A percentile compares a stretch with the other conserved stretches of the same genome.
These are phyloP conservation scores for Rhizophlyctis rosea DNA, from an alignment of 192 early-diverging fungal genomes.

Conservation along the genomic window DNA sequence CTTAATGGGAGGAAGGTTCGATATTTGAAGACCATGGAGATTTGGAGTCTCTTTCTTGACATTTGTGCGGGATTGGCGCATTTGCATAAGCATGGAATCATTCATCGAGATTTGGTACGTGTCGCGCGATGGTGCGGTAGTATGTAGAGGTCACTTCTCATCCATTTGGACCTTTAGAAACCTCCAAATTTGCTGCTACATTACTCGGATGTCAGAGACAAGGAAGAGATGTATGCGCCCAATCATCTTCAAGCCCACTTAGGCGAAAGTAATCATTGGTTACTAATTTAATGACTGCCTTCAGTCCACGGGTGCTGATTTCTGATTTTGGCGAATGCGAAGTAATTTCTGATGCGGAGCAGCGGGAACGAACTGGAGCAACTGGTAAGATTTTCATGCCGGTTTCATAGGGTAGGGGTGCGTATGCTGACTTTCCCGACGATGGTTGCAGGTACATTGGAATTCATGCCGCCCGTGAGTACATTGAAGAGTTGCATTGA, in stretches of 20 bases:
- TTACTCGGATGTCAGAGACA: constrained; percentile 51
- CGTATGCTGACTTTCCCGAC: no score
- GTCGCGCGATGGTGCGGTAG: neutral
- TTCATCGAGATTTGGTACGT: constrained; percentile 79
- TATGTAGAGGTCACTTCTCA: constrained; percentile 6
- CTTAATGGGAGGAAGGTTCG: constrained; percentile 34
- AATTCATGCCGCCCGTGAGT: constrained; percentile 95
- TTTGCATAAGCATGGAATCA: constrained; percentile 82
- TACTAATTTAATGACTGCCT: no score
- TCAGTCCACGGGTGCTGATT: constrained; percentile 77
- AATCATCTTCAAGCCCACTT: no score
- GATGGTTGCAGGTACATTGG: constrained; percentile 47
- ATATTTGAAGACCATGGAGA: constrained; percentile 54
- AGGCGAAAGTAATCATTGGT: no score
- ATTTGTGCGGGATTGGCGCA: constrained; percentile 88
- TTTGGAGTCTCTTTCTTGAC: constrained; percentile 86
- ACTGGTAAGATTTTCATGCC: constrained; percentile 71
- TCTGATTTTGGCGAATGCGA: constrained; percentile 99
- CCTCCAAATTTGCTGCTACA: constrained; percentile 88
- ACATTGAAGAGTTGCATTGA: no score
- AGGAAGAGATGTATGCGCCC: constrained; percentile 31
- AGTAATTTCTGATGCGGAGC: constrained; percentile 57
- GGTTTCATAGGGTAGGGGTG: no score
- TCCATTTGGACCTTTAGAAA: constrained; percentile 46
- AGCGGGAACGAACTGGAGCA: constrained; percentile 83